A percentile compares a stretch with the other conserved stretches of the same genome.
phyloP scores from a whole-genome alignment of 345 rosid species.

The Moricandia moricandioides region DNA sequence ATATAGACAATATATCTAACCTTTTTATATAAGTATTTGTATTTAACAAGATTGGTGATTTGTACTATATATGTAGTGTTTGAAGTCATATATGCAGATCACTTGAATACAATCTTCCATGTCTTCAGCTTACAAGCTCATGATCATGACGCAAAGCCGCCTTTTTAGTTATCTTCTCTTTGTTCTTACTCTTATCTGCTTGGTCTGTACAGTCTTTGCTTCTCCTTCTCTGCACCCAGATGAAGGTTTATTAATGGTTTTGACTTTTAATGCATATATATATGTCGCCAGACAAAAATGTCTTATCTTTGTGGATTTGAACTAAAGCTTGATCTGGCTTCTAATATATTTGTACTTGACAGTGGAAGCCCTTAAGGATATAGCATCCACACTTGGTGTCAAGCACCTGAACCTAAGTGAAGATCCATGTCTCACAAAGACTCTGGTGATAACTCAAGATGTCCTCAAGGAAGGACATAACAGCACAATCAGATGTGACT shows the following conservation, averaged over 20 bases:
- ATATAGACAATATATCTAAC: too few species aligned
- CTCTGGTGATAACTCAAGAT: slow-evolving; percentile 27
- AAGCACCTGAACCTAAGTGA: slow-evolving; percentile 30
- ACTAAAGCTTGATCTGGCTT: background rate
- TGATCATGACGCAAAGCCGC: slow-evolving; percentile 15
- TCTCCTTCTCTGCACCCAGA: slow-evolving; percentile 34
- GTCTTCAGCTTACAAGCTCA: slow-evolving; percentile 18
- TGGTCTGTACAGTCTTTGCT: slow-evolving; percentile 3
- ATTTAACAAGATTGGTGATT: too few species aligned
- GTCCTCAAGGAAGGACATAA: slow-evolving; percentile 23
- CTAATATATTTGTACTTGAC: background rate
- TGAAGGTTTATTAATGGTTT: slow-evolving; percentile 27
- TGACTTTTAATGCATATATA: background rate
- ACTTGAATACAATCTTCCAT: background rate
- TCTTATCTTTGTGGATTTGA: background rate
- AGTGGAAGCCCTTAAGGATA: slow-evolving; percentile 34
- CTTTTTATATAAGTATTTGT: too few species aligned
- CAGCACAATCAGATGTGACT: slow-evolving; percentile 37
- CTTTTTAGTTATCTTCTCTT: background rate
- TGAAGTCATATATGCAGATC: too few species aligned
- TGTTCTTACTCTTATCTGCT: slow-evolving; percentile 24
- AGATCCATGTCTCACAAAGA: slow-evolving; percentile 39
- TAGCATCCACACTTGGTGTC: slow-evolving; percentile 28
- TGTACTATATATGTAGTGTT: too few species aligned
- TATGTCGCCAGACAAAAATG: background rate